Evolutionary conservation across 805 yeast genomes (phyloP), one percentile per base, ranked within the genome.

Genomic region (Schizosaccharomyces lindneri): DNA sequence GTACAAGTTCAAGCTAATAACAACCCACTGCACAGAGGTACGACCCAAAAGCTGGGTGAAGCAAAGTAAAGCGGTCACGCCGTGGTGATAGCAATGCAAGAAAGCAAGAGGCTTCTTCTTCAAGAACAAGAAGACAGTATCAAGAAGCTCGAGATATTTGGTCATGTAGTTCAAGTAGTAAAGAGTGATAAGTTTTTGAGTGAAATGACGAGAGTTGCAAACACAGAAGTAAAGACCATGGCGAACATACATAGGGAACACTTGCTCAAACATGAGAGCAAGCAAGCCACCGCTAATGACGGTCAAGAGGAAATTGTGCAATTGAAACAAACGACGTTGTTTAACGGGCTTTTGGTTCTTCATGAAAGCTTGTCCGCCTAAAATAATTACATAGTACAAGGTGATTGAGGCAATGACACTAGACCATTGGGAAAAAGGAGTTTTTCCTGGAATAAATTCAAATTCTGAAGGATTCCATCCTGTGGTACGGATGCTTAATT

Each of bases 61-160:
- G 74, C 97, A 89, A 65, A 89, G 76, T 65, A 90, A 74, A 9
- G 96, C 97, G 60, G 97, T 89, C 64, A 97, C 97, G 65, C 97
- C 97, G 70, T 89, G 97, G 73, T 89, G 97, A 74, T 89, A 89
- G 61, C 95, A 87, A 73, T 89, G 97, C 71, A 89, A 78, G 70
- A 89, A 90, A 64, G 46, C 83, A 73, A 89, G 77, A 70, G 86
- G 87, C 75, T 90, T 90, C 77, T 85, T 83, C 74, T 87, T 87
- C 70, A 90, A 77, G 59, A 90, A 96, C 69, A 90, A 76, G 76
- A 89, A 88, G 17, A 87, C 79, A 29, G 97, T 90, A 71, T 90
- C 97, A 64, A 87, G 72, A 67, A 90, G 83, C 76, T 90, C 97
- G 67, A 84, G 43, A 74, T 78, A 89, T 74, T 89, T 89, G 70